Percentiles rank a stretch among this genome's conserved stretches.
phyloP scores from a whole-genome alignment of 1,139 yeast genomes.

The Meyerozyma elateridarum region DNA sequence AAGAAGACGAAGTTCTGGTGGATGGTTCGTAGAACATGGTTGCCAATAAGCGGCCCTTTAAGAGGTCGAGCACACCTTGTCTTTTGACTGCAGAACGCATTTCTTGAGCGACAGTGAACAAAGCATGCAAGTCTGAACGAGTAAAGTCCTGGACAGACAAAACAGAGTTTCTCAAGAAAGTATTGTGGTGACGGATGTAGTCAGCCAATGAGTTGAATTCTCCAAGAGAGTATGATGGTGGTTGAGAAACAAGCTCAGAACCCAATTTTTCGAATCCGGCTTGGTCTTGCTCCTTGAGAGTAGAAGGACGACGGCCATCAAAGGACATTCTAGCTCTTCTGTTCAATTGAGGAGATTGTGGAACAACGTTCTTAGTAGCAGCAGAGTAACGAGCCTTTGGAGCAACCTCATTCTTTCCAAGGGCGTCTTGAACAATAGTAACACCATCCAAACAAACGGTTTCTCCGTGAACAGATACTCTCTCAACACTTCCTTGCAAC shows the following conservation, averaged over 20 bases:
- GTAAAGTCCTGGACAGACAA: constrained; percentile 83
- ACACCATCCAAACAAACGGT: constrained; percentile 84
- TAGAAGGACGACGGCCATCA: constrained; percentile 43
- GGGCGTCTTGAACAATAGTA: constrained; percentile 50
- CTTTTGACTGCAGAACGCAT: constrained; percentile 97
- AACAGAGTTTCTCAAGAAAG: constrained; percentile 83
- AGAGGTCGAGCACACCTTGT: constrained; percentile 86
- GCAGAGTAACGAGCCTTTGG: constrained; percentile 39
- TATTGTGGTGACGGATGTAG: constrained; percentile 75
- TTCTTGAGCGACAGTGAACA: constrained; percentile 97
- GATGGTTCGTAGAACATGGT: constrained; percentile 98
- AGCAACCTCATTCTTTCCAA: constrained; percentile 54
- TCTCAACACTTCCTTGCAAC: constrained; percentile 77
- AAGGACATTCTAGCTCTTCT: constrained; percentile 47
- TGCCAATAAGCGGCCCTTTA: constrained; percentile 86
- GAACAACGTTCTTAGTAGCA: constrained; percentile 33
- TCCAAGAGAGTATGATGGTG: constrained; percentile 59
- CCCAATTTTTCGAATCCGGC: constrained; percentile 56
- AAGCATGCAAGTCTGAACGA: constrained; percentile 83
- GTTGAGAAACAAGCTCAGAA: constrained; percentile 68
- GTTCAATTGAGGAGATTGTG: constrained; percentile 44
- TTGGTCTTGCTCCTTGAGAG: constrained; percentile 27
- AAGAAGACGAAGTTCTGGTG: constrained; percentile 92
- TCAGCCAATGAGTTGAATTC: constrained; percentile 76
- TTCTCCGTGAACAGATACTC: constrained; percentile 75